These are phyloP conservation scores for Rhodosporidiobolus odoratus DNA, from an alignment of 768 basidiomycete genomes.

Conservation along the genomic window DNA sequence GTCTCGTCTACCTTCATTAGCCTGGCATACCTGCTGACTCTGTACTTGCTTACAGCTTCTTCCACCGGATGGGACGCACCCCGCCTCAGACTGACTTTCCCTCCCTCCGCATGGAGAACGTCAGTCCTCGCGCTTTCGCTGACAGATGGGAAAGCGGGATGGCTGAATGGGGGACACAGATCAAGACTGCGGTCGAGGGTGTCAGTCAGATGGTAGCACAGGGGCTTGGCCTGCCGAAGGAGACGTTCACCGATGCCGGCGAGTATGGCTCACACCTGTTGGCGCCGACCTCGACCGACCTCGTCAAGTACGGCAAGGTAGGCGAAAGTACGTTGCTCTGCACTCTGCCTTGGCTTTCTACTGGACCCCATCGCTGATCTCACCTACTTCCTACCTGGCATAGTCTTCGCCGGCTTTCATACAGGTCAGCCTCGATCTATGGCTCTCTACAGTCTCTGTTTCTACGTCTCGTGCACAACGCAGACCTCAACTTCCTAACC, in stretches of 20 bases:
- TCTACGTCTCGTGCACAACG: neutral
- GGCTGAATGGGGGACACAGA: conserved; percentile 78
- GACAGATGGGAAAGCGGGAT: conserved; percentile 66
- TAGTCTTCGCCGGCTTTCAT: conserved; percentile 82
- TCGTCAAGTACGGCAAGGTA: conserved; percentile 67
- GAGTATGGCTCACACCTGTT: conserved; percentile 87
- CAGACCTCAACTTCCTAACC: conserved; percentile 85
- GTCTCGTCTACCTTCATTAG: conserved; percentile 17
- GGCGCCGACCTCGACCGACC: conserved; percentile 88
- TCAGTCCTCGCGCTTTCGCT: conserved; percentile 64
- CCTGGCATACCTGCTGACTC: neutral
- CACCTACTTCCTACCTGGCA: too few relatives aligned
- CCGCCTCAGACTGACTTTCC: conserved; percentile 56
- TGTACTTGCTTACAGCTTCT: conserved; percentile 38
- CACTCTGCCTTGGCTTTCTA: neutral
- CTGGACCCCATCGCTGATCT: neutral
- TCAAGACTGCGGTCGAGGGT: conserved; percentile 79
- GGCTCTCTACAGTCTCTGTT: neutral
- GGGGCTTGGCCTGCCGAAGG: conserved; percentile 67
- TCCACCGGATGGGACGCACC: conserved; percentile 47
- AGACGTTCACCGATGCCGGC: conserved; percentile 72
- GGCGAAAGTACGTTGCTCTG: conserved; percentile 55
- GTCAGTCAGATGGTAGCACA: conserved; percentile 83
- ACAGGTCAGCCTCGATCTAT: conserved; percentile 47
- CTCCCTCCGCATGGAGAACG: conserved; percentile 69